These are phyloP conservation scores for Zygotorulaspora sp. DNA, from an alignment of 805 yeast genomes.

Conservation along the genomic window DNA sequence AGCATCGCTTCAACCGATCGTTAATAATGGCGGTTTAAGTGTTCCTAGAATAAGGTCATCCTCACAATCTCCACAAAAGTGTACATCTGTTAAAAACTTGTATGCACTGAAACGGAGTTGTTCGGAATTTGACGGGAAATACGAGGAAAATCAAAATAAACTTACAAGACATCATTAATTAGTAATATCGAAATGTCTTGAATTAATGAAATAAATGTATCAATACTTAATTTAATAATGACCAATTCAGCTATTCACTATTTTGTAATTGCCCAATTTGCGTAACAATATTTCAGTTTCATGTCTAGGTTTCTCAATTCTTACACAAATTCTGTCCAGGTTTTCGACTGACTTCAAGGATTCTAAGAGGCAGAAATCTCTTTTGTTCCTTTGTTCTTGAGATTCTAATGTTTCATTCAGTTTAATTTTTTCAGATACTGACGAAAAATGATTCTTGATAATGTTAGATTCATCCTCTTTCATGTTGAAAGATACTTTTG, in stretches of 20 bases:
- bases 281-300: slow-evolving; percentile 51
- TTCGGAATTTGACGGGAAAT: slow-evolving; percentile 8
- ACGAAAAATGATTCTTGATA: not conserved
- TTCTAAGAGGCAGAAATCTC: slow-evolving; percentile 36
- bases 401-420: slow-evolving; percentile 12
- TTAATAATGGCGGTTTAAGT: slow-evolving; percentile 5
- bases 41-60: slow-evolving; percentile 5
- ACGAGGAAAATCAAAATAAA: slow-evolving; percentile 11
- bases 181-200: not conserved
- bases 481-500: slow-evolving; percentile 28
- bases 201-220: slow-evolving; percentile 5
- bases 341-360: slow-evolving; percentile 49
- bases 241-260: slow-evolving; percentile 38
- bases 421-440: slow-evolving; percentile 5
- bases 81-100: slow-evolving; percentile 2
- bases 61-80: slow-evolving; percentile 10
- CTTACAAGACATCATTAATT: slow-evolving; percentile 8
- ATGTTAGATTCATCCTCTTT: slow-evolving; percentile 9
- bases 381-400: slow-evolving; percentile 22
- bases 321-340: slow-evolving; percentile 68
- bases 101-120: slow-evolving; percentile 7
- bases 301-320: slow-evolving; percentile 49
- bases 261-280: slow-evolving; percentile 47
- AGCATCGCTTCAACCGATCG: slow-evolving; percentile 5
- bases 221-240: slow-evolving; percentile 5